Evolutionary conservation across 2,329 filamentous ascomycete genomes (phyloP).

Genomic region (Pseudocercospora fijiensis): DNA sequence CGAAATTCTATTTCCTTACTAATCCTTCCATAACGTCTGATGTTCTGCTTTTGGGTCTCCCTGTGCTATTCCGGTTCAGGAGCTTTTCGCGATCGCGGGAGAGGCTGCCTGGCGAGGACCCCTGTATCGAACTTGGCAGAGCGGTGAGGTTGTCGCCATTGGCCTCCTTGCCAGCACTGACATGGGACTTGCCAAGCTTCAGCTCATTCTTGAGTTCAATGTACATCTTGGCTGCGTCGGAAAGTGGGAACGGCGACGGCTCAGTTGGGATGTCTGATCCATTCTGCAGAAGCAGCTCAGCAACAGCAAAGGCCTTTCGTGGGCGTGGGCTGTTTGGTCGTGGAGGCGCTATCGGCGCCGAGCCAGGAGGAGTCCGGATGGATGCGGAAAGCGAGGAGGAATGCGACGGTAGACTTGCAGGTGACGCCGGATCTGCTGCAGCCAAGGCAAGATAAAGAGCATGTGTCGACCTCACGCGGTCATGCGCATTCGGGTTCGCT

Average conservation of each 20-base stretch:
- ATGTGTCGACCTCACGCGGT: slow-evolving; percentile 84
- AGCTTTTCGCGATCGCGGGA: slow-evolving; percentile 27
- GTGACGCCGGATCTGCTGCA: slow-evolving; percentile 84
- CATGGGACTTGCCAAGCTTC: slow-evolving; percentile 38
- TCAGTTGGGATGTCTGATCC: slow-evolving; percentile 79
- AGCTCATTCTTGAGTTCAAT: slow-evolving; percentile 71
- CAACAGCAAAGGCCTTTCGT: slow-evolving; percentile 72
- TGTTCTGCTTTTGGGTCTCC: slow-evolving; percentile 26
- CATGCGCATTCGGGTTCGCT: slow-evolving; percentile 81
- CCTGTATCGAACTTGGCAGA: slow-evolving; percentile 49
- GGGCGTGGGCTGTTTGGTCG: slow-evolving; percentile 33
- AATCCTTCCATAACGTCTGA: slow-evolving; percentile 35
- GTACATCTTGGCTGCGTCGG: slow-evolving; percentile 75
- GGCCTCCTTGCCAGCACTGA: slow-evolving; percentile 31
- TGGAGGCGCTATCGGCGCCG: slow-evolving; percentile 35
- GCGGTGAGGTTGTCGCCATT: slow-evolving; percentile 60
- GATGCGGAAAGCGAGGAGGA: slow-evolving; percentile 41
- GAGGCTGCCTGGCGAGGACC: slow-evolving; percentile 12
- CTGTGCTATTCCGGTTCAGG: slow-evolving; percentile 30
- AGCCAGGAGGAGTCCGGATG: slow-evolving; percentile 29
- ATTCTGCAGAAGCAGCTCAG: slow-evolving; percentile 89
- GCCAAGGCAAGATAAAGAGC: slow-evolving; percentile 87
- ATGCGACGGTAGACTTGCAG: slow-evolving; percentile 47
- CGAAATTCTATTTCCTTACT: slow-evolving; percentile 36
- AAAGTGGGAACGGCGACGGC: slow-evolving; percentile 79